Percentiles rank a stretch among this genome's conserved stretches.
Conservation (phyloP, 192 early-diverging fungal species). For the Rhizophagus sp. region DNA sequence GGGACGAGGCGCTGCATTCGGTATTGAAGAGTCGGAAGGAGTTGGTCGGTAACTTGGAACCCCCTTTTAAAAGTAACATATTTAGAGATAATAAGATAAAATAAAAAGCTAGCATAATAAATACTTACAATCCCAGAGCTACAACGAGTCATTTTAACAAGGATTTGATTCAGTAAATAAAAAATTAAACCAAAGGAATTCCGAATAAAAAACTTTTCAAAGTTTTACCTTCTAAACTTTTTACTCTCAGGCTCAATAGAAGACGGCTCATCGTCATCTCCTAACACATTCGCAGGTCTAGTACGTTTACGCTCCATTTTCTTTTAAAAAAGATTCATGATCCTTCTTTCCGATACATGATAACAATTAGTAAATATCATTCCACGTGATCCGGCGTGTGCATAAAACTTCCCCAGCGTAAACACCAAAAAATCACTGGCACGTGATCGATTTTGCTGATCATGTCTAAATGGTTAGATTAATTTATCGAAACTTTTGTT, state of each 20-base stretch:
- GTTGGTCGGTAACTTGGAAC: slow-evolving; percentile 15
- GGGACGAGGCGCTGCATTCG: background rate
- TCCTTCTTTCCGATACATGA: no score
- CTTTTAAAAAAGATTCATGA: background rate
- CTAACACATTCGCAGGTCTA: slow-evolving; percentile 8
- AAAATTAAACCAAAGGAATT: background rate
- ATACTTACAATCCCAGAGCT: background rate
- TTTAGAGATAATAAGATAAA: background rate
- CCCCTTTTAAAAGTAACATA: background rate
- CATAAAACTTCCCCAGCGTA: no score
- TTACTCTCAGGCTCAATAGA: background rate
- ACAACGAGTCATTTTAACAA: background rate
- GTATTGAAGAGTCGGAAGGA: slow-evolving; percentile 2
- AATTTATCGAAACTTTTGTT: no score
- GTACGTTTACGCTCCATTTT: slow-evolving; percentile 22
- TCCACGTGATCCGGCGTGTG: no score
- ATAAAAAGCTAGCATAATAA: background rate
- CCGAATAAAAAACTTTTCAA: no score
- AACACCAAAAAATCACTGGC: no score
- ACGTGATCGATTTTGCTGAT: no score
- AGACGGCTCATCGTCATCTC: slow-evolving; percentile 16
- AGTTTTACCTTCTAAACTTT: slow-evolving; percentile 10
- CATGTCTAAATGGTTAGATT: no score
- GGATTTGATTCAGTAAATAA: background rate
- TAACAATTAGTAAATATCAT: no score